Conservation (phyloP, 2,329 filamentous ascomycete species). For the Alternaria ethzedia region DNA sequence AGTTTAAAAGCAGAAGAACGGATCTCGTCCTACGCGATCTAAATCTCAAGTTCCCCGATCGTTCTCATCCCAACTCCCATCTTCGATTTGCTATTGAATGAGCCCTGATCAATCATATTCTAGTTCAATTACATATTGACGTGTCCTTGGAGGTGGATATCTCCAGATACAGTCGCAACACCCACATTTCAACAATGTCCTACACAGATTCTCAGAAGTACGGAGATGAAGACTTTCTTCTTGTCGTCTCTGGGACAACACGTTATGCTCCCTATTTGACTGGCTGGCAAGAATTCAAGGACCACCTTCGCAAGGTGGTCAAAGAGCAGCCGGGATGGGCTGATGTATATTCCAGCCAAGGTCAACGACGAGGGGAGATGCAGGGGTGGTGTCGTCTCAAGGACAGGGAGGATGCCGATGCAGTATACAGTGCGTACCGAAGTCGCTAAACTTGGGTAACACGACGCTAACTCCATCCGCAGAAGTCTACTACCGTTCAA, state of each 20-base stretch:
- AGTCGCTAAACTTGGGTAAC: not conserved
- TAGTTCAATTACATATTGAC: not conserved
- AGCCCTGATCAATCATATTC: not conserved
- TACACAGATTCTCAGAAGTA: constrained; percentile 20
- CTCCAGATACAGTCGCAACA: not conserved
- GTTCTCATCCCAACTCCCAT: not conserved
- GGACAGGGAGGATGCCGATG: constrained; percentile 42
- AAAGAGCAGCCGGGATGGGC: constrained; percentile 48
- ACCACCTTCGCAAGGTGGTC: constrained; percentile 41
- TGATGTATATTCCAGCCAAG: constrained; percentile 38
- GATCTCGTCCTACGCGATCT: constrained; percentile 3
- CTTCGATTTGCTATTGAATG: not conserved
- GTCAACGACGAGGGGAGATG: constrained; percentile 35
- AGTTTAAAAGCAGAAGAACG: constrained; percentile 5
- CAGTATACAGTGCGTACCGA: constrained; percentile 37
- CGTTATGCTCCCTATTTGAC: constrained; percentile 36
- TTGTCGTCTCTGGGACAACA: constrained; percentile 36
- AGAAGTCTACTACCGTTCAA: constrained; percentile 31
- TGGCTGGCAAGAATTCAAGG: constrained; percentile 49
- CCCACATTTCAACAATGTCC: constrained; percentile 13
- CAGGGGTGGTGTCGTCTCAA: constrained; percentile 47
- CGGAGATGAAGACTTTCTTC: constrained; percentile 35
- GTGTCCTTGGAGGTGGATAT: not conserved
- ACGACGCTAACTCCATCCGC: not conserved
- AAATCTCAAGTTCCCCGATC: not conserved